These are phyloP conservation scores for Nemania diffusa DNA, from an alignment of 2,329 filamentous ascomycete species.

Conservation along the genomic window DNA sequence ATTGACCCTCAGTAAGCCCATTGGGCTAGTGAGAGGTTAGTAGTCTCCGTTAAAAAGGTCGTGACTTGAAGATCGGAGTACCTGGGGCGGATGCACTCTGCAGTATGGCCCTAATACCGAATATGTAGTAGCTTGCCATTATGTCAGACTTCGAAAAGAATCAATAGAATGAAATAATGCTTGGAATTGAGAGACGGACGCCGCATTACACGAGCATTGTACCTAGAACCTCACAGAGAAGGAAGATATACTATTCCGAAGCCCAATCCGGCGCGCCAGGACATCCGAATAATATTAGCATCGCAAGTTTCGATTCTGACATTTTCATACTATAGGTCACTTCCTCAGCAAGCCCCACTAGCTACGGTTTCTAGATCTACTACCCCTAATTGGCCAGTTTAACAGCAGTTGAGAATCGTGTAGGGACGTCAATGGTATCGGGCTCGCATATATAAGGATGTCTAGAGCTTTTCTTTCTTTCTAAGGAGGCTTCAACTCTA, in stretches of 20 bases:
- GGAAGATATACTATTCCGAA: background rate
- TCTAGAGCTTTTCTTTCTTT: background rate
- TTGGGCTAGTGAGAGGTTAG: background rate
- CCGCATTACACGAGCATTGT: background rate
- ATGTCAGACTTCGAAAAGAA: too few relatives aligned
- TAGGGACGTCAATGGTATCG: background rate
- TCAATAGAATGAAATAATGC: too few relatives aligned
- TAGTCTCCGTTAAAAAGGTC: background rate
- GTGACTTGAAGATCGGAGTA: constrained; percentile 5
- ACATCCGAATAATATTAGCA: background rate
- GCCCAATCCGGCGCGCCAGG: background rate
- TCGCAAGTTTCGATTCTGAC: background rate
- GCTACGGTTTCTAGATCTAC: background rate
- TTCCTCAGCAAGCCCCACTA: constrained; percentile 31
- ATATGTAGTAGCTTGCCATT: background rate
- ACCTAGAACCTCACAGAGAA: background rate
- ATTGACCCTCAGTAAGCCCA: background rate
- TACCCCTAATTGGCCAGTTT: constrained; percentile 25
- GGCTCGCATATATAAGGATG: constrained; percentile 15
- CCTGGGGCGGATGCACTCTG: background rate
- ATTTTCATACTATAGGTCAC: constrained; percentile 16
- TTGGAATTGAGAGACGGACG: background rate
- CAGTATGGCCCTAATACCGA: background rate
- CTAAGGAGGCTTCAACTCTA: background rate
- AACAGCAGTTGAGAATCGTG: constrained; percentile 4